Evolutionary conservation across 257 asterid genomes (phyloP).

Genomic region (Striga asiatica): DNA sequence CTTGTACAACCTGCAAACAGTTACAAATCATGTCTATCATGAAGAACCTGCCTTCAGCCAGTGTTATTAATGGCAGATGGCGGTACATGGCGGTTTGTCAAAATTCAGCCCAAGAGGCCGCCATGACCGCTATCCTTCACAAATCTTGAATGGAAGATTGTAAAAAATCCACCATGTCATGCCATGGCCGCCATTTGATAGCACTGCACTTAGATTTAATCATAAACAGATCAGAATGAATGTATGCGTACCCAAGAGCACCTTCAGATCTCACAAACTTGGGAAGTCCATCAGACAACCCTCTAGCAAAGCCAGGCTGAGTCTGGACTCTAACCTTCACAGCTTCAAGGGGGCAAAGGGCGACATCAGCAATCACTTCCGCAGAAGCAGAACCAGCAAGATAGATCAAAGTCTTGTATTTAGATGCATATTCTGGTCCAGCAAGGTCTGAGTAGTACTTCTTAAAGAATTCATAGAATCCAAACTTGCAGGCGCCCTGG

Average conservation of each 20-base stretch:
- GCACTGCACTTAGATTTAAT: background rate
- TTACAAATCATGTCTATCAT: background rate
- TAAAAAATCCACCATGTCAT: too few relatives aligned
- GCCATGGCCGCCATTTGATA: too few relatives aligned
- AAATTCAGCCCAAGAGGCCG: too few relatives aligned
- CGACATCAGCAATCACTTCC: conserved; percentile 66
- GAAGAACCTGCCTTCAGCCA: too few relatives aligned
- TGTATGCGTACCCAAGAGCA: conserved; percentile 40
- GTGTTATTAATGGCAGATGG: too few relatives aligned
- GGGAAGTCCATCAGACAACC: conserved; percentile 73
- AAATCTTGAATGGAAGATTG: too few relatives aligned
- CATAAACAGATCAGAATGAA: background rate
- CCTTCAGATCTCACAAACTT: conserved; percentile 70
- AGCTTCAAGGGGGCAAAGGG: conserved; percentile 88
- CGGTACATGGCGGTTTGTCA: too few relatives aligned
- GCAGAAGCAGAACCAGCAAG: conserved; percentile 95
- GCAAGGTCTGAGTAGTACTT: conserved; percentile 76
- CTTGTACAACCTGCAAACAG: conserved; percentile 52
- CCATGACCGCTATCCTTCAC: too few relatives aligned
- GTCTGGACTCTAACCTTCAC: conserved; percentile 87
- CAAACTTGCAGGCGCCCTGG: conserved; percentile 84
- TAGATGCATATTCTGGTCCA: conserved; percentile 67
- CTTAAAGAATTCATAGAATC: conserved; percentile 82
- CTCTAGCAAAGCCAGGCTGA: conserved; percentile 78
- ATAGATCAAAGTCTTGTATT: conserved; percentile 65